Percentiles rank a stretch among this genome's conserved stretches.
Conservation (phyloP, 257 asterid genomes). For the Jaltomata sinuosa region DNA sequence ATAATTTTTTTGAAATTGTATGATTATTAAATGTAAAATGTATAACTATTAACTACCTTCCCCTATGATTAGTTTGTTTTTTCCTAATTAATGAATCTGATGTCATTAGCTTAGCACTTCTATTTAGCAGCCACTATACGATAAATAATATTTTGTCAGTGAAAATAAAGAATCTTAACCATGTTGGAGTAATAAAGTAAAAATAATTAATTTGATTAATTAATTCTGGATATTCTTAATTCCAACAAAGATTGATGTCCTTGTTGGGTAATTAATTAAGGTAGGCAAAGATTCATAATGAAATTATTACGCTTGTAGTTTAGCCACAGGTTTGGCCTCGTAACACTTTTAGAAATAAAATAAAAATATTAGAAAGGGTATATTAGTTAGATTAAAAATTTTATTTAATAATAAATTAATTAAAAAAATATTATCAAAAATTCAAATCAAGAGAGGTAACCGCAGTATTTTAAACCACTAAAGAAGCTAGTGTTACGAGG, state of each 20-base stretch:
- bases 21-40: too few relatives aligned
- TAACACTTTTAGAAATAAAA: background rate
- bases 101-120: too few relatives aligned
- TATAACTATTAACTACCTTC: background rate
- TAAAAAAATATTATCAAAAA: background rate
- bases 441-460: background rate
- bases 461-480: background rate
- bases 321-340: background rate
- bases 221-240: background rate
- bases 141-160: background rate
- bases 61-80: background rate
- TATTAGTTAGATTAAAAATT: too few relatives aligned
- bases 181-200: background rate
- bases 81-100: background rate
- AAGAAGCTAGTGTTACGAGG: background rate
- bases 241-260: background rate
- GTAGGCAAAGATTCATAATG: background rate
- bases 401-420: background rate
- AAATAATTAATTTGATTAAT: background rate
- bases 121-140: background rate
- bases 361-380: background rate
- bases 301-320: background rate
- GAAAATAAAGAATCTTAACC: background rate
- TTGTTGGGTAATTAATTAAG: background rate
- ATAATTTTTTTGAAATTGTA: too few relatives aligned